A percentile compares a stretch with the other conserved stretches of the same genome.
phyloP scores from a whole-genome alignment of 1,139 yeast genomes.

The Arxiozyma bovina region DNA sequence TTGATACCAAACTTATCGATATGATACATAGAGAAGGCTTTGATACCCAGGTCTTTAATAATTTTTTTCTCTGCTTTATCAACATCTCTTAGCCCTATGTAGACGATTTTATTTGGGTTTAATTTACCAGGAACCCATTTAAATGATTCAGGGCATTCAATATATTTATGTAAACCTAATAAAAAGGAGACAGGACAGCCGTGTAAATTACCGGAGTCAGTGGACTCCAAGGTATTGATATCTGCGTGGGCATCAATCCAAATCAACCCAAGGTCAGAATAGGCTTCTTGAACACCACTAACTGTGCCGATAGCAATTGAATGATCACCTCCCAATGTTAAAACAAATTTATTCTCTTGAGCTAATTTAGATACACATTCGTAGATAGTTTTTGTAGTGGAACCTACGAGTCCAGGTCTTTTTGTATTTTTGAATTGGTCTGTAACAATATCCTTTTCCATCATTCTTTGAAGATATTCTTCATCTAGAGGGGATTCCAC shows the following conservation, averaged over 20 bases:
- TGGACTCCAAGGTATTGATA: conserved; percentile 79
- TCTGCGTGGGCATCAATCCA: conserved; percentile 99
- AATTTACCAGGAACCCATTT: conserved; percentile 70
- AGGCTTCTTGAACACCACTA: conserved; percentile 65
- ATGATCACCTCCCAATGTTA: conserved; percentile 95
- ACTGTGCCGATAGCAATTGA: conserved; percentile 93
- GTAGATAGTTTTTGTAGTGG: conserved; percentile 57
- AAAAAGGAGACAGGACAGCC: conserved; percentile 94
- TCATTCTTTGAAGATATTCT: conserved; percentile 36
- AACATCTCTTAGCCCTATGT: conserved; percentile 90
- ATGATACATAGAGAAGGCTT: conserved; percentile 94
- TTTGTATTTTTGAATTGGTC: conserved; percentile 53
- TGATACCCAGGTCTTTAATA: conserved; percentile 59
- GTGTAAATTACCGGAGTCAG: conserved; percentile 86
- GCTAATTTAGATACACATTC: conserved; percentile 47
- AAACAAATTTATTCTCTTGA: conserved; percentile 49
- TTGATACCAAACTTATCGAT: conserved; percentile 91
- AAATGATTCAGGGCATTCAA: conserved; percentile 54
- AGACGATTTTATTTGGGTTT: conserved; percentile 66
- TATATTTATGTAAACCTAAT: conserved; percentile 60
- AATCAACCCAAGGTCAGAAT: conserved; percentile 81
- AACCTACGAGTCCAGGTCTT: conserved; percentile 70
- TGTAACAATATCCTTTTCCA: conserved; percentile 34
- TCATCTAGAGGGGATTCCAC: conserved; percentile 51
- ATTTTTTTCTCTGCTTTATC: conserved; percentile 78